Conservation (phyloP, 495 filamentous ascomycete species). For the Geoglossum glabrum region DNA sequence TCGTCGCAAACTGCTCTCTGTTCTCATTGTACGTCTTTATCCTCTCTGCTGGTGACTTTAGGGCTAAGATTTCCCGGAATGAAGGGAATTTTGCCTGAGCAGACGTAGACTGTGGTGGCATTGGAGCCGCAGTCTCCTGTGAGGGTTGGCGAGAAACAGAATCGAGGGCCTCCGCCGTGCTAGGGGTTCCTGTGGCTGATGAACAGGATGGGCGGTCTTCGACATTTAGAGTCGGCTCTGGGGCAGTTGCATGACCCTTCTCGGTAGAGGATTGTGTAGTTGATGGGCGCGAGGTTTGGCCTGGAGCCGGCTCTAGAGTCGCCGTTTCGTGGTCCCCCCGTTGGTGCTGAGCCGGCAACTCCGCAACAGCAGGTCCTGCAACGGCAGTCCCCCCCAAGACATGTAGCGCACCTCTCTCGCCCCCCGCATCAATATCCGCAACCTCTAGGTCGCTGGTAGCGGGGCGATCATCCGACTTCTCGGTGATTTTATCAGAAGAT, state of each 20-base stretch:
- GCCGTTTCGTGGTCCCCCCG: background rate
- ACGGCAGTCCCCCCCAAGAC: background rate
- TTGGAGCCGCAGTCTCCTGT: background rate
- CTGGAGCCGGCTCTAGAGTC: background rate
- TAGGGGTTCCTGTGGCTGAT: background rate
- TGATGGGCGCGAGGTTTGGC: background rate
- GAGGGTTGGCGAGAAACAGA: background rate
- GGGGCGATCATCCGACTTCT: background rate
- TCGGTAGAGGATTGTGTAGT: background rate
- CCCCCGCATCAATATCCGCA: background rate
- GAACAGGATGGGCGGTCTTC: background rate
- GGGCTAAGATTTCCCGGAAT: constrained; percentile 54
- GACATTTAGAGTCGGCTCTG: background rate
- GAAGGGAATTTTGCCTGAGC: constrained; percentile 23
- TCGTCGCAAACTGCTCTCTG: constrained; percentile 43
- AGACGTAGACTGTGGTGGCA: background rate
- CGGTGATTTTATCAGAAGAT: background rate
- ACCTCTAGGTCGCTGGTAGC: background rate
- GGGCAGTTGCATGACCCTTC: background rate
- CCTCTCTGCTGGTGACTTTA: constrained; percentile 38
- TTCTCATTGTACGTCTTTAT: constrained; percentile 49
- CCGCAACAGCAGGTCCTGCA: background rate
- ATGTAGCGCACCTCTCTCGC: background rate
- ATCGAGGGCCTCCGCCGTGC: too few species aligned
- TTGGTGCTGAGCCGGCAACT: background rate